These are phyloP conservation scores for Scalesia atractyloides DNA, from an alignment of 129 eudicot species.

Conservation along the genomic window DNA sequence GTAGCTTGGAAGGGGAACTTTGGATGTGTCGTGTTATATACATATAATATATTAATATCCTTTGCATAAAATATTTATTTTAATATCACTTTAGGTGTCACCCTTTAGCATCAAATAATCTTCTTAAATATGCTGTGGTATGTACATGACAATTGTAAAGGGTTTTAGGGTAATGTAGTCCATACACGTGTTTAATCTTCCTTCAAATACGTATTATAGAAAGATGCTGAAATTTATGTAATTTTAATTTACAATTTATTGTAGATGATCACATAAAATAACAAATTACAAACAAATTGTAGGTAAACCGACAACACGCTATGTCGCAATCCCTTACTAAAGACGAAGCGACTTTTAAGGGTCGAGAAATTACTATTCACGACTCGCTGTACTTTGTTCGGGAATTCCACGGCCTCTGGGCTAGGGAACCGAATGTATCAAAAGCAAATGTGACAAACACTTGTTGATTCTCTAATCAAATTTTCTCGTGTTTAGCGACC, in stretches of 20 bases:
- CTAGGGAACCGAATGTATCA: too few species aligned
- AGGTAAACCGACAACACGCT: too few species aligned
- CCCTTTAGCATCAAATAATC: neutral
- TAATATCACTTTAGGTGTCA: neutral
- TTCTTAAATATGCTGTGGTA: neutral
- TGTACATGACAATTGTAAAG: constrained; percentile 2
- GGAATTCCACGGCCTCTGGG: too few species aligned
- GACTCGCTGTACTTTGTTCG: too few species aligned
- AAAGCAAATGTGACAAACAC: too few species aligned
- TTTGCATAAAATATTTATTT: neutral
- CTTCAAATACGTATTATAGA: neutral
- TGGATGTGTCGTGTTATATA: neutral
- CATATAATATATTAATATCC: neutral
- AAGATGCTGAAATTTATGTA: neutral
- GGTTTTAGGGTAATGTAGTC: neutral
- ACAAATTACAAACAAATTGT: too few species aligned
- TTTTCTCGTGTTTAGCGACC: too few species aligned
- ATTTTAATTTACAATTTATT: neutral
- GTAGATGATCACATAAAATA: too few species aligned
- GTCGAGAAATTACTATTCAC: too few species aligned
- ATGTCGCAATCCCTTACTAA: too few species aligned
- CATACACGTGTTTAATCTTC: neutral
- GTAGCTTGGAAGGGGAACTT: neutral
- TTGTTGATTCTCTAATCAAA: too few species aligned
- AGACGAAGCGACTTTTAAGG: too few species aligned